phyloP scores from a whole-genome alignment of 306 rosid species.

The Malus fusca region DNA sequence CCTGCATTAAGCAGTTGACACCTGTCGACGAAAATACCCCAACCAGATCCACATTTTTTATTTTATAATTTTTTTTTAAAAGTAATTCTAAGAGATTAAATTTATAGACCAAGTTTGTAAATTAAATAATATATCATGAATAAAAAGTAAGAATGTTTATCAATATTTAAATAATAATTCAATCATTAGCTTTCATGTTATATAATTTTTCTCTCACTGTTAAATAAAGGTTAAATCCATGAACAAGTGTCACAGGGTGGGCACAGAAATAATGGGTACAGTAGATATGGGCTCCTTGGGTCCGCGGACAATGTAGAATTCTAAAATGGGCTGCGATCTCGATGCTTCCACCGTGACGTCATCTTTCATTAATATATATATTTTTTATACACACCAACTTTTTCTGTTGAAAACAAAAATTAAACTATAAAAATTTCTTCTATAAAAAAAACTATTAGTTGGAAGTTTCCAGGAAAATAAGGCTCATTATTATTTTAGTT shows the following conservation, averaged over 20 bases:
- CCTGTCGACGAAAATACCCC: too few relatives aligned
- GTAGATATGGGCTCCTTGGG: too few relatives aligned
- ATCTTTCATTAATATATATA: background rate
- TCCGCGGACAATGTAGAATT: background rate
- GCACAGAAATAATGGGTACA: too few relatives aligned
- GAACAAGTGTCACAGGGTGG: too few relatives aligned
- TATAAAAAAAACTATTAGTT: background rate
- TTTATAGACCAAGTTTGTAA: too few relatives aligned
- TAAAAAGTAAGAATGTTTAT: fast-evolving
- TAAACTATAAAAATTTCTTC: background rate
- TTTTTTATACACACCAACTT: background rate
- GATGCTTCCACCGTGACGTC: background rate
- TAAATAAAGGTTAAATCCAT: too few relatives aligned
- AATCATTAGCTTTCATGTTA: fast-evolving
- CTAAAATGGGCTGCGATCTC: background rate
- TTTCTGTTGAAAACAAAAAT: background rate
- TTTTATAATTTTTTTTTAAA: too few relatives aligned
- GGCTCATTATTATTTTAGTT: background rate
- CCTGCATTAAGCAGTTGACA: too few relatives aligned
- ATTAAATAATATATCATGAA: fast-evolving
- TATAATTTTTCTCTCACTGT: too few relatives aligned
- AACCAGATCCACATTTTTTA: too few relatives aligned
- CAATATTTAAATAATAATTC: too few relatives aligned
- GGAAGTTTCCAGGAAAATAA: background rate
- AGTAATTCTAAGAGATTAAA: too few relatives aligned